phyloP scores from a whole-genome alignment of 495 filamentous ascomycete species.

The Annulohypoxylon stygium region DNA sequence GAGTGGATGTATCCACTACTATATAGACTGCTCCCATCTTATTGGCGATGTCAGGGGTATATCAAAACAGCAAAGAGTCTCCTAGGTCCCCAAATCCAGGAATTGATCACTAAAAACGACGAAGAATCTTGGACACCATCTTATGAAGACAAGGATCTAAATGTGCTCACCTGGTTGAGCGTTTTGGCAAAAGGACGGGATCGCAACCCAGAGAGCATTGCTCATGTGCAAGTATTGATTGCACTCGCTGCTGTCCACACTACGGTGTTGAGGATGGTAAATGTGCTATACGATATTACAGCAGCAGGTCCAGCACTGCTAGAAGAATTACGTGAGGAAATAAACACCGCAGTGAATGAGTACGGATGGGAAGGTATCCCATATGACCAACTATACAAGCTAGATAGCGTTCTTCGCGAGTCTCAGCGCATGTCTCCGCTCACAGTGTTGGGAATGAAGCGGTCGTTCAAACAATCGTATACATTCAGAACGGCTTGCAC shows the following conservation, averaged over 20 bases:
- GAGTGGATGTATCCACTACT: background rate
- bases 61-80: background rate
- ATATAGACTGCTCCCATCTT: background rate
- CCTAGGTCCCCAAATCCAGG: background rate
- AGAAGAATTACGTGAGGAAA: slow-evolving; percentile 5
- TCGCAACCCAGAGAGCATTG: background rate
- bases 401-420: slow-evolving; percentile 24
- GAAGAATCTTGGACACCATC: background rate
- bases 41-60: background rate
- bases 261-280: slow-evolving; percentile 7
- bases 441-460: slow-evolving; percentile 9
- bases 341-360: background rate
- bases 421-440: slow-evolving; percentile 1
- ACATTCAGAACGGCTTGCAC: slow-evolving; percentile 21
- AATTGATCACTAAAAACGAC: background rate
- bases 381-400: slow-evolving; percentile 39
- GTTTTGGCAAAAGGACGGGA: slow-evolving; percentile 16
- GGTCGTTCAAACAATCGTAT: slow-evolving; percentile 1
- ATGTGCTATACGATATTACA: slow-evolving; percentile 21
- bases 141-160: background rate
- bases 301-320: background rate
- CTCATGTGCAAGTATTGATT: slow-evolving; percentile 1
- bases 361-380: background rate
- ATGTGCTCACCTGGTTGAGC: slow-evolving; percentile 19
- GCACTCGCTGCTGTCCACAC: slow-evolving; percentile 22